These are phyloP conservation scores for Spergularia azorica DNA, from an alignment of 179 eudicot species.

Conservation along the genomic window DNA sequence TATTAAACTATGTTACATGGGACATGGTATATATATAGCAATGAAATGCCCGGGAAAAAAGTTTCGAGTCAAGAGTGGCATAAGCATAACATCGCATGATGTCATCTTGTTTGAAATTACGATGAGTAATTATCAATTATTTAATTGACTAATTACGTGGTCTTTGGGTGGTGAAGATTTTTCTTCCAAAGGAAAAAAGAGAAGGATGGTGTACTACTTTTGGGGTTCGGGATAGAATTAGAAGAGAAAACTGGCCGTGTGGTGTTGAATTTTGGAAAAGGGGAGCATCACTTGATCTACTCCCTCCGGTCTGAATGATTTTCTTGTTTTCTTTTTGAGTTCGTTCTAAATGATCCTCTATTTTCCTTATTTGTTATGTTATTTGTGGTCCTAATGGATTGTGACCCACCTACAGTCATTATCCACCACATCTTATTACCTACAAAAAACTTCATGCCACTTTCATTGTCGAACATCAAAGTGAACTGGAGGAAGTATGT, in stretches of 20 bases:
- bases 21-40: constrained; percentile 13
- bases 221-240: not conserved
- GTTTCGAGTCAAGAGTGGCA: constrained; percentile 12
- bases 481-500: too few species aligned
- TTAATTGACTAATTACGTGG: constrained; percentile 11
- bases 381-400: too few species aligned
- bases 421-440: too few species aligned
- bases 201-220: not conserved
- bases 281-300: not conserved
- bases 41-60: constrained; percentile 2
- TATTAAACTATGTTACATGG: constrained; percentile 5
- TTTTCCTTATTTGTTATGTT: too few species aligned
- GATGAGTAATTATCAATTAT: too few species aligned
- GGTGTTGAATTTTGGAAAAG: not conserved
- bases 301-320: too few species aligned
- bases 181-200: not conserved
- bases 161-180: constrained; percentile 24
- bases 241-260: not conserved
- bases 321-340: too few species aligned
- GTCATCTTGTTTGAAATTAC: constrained; percentile 4
- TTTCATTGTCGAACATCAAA: too few species aligned
- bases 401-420: too few species aligned
- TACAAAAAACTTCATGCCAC: too few species aligned
- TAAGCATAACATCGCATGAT: constrained; percentile 16
- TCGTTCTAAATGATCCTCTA: too few species aligned